phyloP scores from a whole-genome alignment of 2,329 filamentous ascomycete species.

The Colletotrichum aenigma region DNA sequence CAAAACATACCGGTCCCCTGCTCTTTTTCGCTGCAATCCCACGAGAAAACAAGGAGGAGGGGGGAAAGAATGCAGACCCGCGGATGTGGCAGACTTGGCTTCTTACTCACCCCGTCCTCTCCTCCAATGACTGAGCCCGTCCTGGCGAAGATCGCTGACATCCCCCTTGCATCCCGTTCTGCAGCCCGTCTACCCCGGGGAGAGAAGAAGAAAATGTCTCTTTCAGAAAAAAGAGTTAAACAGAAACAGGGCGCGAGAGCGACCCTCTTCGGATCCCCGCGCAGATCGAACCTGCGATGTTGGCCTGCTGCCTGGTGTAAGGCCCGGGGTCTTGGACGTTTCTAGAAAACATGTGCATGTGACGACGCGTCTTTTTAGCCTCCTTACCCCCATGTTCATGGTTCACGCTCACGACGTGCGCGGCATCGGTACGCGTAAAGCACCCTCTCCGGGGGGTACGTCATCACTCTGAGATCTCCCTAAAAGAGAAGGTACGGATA shows the following conservation, averaged over 20 bases:
- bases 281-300: background rate
- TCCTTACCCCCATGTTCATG: background rate
- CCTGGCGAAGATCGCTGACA: background rate
- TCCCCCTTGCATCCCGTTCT: background rate
- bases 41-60: background rate
- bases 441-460: background rate
- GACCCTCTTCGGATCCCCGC: background rate
- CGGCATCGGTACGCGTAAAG: slow-evolving; percentile 9
- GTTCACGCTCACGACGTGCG: background rate
- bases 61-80: background rate
- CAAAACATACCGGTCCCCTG: background rate
- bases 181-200: background rate
- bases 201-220: background rate
- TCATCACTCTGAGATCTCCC: background rate
- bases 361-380: slow-evolving; percentile 5
- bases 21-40: background rate
- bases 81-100: background rate
- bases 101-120: background rate
- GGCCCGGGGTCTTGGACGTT: background rate
- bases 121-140: background rate
- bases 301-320: background rate
- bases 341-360: background rate
- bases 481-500: background rate
- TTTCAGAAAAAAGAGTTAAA: too few species aligned
- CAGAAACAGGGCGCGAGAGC: background rate